A percentile compares a stretch with the other conserved stretches of the same genome.
Evolutionary conservation across 108 stramenopile species (phyloP).

Genomic region (Nitzschia sp.): DNA sequence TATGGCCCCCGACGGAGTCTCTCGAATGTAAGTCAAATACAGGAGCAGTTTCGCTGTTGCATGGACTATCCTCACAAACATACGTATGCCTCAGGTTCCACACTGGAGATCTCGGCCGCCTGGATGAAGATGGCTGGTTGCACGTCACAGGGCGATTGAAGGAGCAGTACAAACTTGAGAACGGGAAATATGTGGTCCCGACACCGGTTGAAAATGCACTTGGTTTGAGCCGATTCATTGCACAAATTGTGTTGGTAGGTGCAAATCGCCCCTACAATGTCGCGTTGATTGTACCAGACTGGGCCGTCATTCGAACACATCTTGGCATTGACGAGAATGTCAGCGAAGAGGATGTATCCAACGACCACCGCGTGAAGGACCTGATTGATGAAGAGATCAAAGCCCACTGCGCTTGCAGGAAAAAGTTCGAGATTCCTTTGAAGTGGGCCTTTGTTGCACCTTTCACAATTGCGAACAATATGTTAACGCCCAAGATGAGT

Average conservation of each 20-base stretch:
- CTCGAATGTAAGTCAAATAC: conserved; percentile 66
- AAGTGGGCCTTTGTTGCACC: conserved; percentile 85
- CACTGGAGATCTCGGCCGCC: conserved; percentile 83
- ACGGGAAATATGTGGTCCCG: conserved; percentile 94
- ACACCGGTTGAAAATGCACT: conserved; percentile 91
- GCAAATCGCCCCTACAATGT: conserved; percentile 89
- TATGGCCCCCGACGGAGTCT: conserved; percentile 75
- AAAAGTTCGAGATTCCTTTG: conserved; percentile 87
- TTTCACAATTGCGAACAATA: conserved; percentile 87
- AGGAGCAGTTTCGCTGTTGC: neutral
- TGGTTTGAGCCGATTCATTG: conserved; percentile 83
- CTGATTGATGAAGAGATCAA: conserved; percentile 76
- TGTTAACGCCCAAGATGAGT: conserved; percentile 94
- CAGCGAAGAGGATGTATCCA: conserved; percentile 69
- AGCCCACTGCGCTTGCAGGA: conserved; percentile 52
- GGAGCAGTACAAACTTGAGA: conserved; percentile 97
- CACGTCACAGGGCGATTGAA: conserved; percentile 81
- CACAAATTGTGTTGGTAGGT: conserved; percentile 88
- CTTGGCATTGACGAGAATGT: conserved; percentile 42
- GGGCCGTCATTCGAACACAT: conserved; percentile 66
- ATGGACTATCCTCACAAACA: neutral
- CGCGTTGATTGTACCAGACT: conserved; percentile 88
- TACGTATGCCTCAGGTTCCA: conserved; percentile 58
- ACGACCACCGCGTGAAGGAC: conserved; percentile 60
- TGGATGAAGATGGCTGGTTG: conserved; percentile 71